Evolutionary conservation across 352 stramenopile species (phyloP).

Genomic region (Globisporangium alternatum): DNA sequence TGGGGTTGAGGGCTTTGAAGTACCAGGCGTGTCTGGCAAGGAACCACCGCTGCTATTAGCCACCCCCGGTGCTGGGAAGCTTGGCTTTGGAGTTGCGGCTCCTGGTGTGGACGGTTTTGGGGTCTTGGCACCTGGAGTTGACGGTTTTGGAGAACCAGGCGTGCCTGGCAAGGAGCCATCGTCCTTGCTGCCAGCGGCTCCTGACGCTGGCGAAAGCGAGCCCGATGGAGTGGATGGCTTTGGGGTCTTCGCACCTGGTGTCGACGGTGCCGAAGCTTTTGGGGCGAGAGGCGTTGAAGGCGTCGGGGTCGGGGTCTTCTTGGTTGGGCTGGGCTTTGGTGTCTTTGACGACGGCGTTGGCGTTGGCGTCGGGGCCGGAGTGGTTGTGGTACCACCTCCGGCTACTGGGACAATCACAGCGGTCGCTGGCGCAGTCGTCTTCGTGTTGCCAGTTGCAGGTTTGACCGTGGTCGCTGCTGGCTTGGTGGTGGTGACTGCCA

Average conservation of each 20-base stretch:
- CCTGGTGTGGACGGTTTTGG: neutral
- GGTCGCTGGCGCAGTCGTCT: neutral
- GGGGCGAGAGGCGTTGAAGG: neutral
- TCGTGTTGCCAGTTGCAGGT: neutral
- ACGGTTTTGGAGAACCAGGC: neutral
- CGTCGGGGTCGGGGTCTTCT: neutral
- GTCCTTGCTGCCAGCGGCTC: neutral
- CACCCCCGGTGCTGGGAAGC: neutral
- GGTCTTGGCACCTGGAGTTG: neutral
- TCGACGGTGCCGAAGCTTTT: neutral
- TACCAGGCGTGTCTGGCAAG: neutral
- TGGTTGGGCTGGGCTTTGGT: neutral
- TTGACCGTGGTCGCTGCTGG: neutral
- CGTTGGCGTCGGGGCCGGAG: neutral
- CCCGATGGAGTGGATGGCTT: neutral
- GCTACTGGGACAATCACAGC: neutral
- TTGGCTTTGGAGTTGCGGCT: neutral
- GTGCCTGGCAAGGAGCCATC: neutral
- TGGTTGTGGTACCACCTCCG: neutral
- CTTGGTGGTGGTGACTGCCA: neutral
- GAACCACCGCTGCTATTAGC: neutral
- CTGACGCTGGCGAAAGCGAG: neutral
- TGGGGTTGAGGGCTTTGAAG: neutral
- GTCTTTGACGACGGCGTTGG: neutral
- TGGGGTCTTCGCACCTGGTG: neutral